Percentiles rank a stretch among this genome's conserved stretches.
These are phyloP conservation scores for Coemansia javaensis DNA, from an alignment of 192 early-diverging fungal species.

Conservation along the genomic window DNA sequence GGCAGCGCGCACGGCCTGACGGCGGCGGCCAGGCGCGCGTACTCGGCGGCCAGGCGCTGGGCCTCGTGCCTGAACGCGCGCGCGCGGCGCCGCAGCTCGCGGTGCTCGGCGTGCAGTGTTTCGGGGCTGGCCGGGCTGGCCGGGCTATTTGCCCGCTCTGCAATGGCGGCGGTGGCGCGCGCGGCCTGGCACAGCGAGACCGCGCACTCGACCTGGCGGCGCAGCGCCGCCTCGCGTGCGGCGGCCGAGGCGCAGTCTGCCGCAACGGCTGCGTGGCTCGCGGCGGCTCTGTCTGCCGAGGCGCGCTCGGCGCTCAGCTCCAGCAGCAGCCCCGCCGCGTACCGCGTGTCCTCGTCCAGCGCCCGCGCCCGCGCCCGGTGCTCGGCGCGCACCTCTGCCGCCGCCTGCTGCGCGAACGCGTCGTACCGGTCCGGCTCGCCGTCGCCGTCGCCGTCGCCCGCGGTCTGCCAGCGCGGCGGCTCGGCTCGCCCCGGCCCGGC, in stretches of 20 bases:
- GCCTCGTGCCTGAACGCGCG: constrained; percentile 14
- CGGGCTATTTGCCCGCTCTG: no score
- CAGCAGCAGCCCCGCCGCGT: constrained; percentile 38
- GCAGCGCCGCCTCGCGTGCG: constrained; percentile 10
- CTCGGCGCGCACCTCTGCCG: constrained; percentile 19
- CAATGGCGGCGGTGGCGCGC: constrained; percentile 5
- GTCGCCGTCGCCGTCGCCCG: no score
- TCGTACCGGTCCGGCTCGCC: constrained; percentile 13
- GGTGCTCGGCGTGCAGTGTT: constrained; percentile 28
- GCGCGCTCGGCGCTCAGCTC: constrained; percentile 42
- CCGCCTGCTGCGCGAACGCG: constrained; percentile 8
- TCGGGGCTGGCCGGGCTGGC: not conserved
- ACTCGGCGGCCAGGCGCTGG: constrained; percentile 28
- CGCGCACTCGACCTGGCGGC: constrained; percentile 15
- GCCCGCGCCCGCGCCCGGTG: constrained; percentile 9
- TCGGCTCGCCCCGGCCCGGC: no score
- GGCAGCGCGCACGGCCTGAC: constrained; percentile 32
- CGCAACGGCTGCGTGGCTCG: not conserved
- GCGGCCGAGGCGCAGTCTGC: constrained; percentile 3
- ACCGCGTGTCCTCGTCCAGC: constrained; percentile 33
- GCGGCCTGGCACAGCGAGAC: constrained; percentile 32
- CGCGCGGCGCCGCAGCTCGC: constrained; percentile 10
- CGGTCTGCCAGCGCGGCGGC: no score
- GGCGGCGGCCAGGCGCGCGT: constrained; percentile 24
- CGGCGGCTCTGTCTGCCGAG: constrained; percentile 2